These are phyloP conservation scores for Calamus simplicifolius DNA, from an alignment of 176 grass and related monocot species.

Conservation along the genomic window DNA sequence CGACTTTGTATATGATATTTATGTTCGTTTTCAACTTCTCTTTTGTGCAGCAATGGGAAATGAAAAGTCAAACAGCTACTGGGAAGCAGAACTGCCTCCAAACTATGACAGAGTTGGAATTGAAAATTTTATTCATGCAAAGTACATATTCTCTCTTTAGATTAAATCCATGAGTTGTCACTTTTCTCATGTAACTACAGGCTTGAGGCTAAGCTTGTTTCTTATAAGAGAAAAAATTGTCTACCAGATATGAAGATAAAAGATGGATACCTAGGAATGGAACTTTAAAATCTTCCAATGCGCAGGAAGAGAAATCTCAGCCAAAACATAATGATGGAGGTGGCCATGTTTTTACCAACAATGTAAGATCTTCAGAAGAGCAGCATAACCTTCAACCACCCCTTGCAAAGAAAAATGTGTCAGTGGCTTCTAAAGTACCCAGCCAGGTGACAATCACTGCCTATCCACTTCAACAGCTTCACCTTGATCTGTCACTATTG, in stretches of 20 bases:
- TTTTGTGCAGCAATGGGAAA: constrained; percentile 82
- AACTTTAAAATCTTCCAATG: constrained; percentile 30
- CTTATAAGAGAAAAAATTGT: constrained; percentile 17
- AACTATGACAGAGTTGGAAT: constrained; percentile 95
- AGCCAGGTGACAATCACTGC: constrained; percentile 28
- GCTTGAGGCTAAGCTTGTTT: not conserved
- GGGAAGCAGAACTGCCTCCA: constrained; percentile 93
- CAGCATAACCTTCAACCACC: constrained; percentile 29
- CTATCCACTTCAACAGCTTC: no score
- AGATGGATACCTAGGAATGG: constrained; percentile 82
- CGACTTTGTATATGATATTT: no score
- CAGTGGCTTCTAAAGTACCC: constrained; percentile 43
- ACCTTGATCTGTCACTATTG: no score
- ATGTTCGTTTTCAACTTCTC: no score
- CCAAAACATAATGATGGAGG: constrained; percentile 29
- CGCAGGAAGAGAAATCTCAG: constrained; percentile 49
- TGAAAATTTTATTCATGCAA: constrained; percentile 93
- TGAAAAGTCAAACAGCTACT: constrained; percentile 83
- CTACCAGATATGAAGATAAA: constrained; percentile 89
- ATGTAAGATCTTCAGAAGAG: constrained; percentile 56
- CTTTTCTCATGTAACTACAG: no score
- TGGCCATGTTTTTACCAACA: constrained; percentile 30
- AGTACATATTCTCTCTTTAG: constrained; percentile 35
- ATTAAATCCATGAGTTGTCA: no score
- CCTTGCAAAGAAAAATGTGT: constrained; percentile 36